phyloP scores from a whole-genome alignment of 1,284 basidiomycete genomes.

The Fistulina hepatica region DNA sequence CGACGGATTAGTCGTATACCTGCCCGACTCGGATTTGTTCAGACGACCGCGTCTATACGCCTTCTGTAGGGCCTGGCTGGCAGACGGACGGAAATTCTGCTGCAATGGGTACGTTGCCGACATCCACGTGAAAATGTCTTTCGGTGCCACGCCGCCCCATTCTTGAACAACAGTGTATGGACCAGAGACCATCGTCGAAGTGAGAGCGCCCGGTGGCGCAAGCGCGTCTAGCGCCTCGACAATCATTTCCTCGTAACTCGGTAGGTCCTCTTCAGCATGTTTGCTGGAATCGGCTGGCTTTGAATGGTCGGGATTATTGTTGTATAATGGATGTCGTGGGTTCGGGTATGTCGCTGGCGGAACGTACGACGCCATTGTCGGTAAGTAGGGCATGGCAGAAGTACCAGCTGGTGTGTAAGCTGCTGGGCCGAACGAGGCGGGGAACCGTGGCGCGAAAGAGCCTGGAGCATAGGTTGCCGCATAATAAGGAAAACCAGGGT shows the following conservation, averaged over 20 bases:
- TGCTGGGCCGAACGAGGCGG: too few species aligned
- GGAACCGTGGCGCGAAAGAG: too few species aligned
- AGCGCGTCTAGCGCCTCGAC: constrained; percentile 53
- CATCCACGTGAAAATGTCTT: constrained; percentile 73
- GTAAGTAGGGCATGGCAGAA: too few species aligned
- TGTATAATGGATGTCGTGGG: constrained; percentile 16
- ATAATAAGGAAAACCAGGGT: too few species aligned
- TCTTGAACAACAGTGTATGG: too few species aligned
- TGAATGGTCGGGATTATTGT: constrained; percentile 21
- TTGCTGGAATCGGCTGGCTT: constrained; percentile 18
- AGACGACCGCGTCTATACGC: constrained; percentile 67
- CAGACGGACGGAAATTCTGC: constrained; percentile 74
- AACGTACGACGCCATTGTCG: too few species aligned
- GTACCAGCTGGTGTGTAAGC: too few species aligned
- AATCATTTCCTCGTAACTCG: constrained; percentile 81
- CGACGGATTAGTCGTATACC: constrained; percentile 56
- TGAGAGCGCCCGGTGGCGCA: not conserved
- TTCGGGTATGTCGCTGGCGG: constrained; percentile 17
- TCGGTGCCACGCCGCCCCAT: constrained; percentile 57
- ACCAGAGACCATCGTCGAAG: too few species aligned
- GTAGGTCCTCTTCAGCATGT: constrained; percentile 47
- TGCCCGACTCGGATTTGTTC: constrained; percentile 57
- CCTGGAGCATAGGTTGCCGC: too few species aligned
- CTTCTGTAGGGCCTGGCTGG: constrained; percentile 75
- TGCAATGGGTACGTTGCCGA: constrained; percentile 67